Conservation (phyloP, 768 basidiomycete species). For the Collybia mongolica region DNA sequence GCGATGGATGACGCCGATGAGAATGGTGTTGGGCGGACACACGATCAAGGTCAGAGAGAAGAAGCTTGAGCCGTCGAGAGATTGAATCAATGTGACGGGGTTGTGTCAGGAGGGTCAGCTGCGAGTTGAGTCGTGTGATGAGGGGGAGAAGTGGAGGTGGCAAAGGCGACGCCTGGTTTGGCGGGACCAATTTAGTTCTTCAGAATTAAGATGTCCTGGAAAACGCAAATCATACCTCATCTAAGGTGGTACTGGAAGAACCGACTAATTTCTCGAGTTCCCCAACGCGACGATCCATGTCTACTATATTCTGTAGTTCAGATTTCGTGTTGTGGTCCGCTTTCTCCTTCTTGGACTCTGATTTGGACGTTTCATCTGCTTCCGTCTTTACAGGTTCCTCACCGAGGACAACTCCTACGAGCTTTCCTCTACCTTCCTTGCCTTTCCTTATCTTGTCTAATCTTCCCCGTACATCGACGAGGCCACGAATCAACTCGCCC, state of each 20-base stretch:
- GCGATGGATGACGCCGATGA: conserved; percentile 44
- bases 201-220: background rate
- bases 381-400: conserved; percentile 20
- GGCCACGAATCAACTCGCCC: conserved; percentile 71
- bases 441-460: conserved; percentile 66
- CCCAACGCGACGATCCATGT: conserved; percentile 82
- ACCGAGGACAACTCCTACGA: conserved; percentile 58
- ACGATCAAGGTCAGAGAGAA: conserved; percentile 91
- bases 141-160: conserved; percentile 82
- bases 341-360: conserved; percentile 9
- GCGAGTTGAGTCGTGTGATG: conserved; percentile 78
- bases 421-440: conserved; percentile 61
- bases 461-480: conserved; percentile 72
- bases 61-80: conserved; percentile 87
- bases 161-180: conserved; percentile 61
- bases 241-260: conserved; percentile 71
- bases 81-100: conserved; percentile 96
- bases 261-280: conserved; percentile 84
- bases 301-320: conserved; percentile 53
- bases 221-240: conserved; percentile 60
- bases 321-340: conserved; percentile 24
- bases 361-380: conserved; percentile 13
- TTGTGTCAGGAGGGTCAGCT: conserved; percentile 87
- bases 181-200: background rate
- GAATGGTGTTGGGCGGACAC: conserved; percentile 50